These are phyloP conservation scores for Bonia amplexicaulis DNA, from an alignment of 176 grass and related monocot genomes.

Conservation along the genomic window DNA sequence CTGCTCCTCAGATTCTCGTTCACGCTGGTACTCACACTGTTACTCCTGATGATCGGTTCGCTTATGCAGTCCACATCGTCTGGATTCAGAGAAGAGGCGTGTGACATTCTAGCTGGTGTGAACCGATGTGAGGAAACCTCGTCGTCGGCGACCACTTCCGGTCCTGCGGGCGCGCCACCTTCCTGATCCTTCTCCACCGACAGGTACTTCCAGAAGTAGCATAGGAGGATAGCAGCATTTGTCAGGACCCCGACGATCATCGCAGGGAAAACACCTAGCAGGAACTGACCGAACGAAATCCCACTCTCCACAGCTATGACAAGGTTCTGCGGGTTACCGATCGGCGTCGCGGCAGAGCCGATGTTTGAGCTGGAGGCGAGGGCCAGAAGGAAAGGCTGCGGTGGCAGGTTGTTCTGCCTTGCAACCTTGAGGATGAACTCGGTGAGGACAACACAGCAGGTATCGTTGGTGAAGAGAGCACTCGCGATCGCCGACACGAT, in stretches of 20 bases:
- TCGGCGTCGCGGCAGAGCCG: constrained; percentile 64
- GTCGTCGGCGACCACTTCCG: constrained; percentile 47
- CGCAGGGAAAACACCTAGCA: constrained; percentile 51
- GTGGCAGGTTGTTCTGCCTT: constrained; percentile 72
- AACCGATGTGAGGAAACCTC: constrained; percentile 74
- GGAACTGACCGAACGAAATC: constrained; percentile 63
- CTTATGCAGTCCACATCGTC: constrained; percentile 47
- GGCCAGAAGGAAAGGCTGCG: constrained; percentile 60
- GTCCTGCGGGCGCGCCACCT: background rate
- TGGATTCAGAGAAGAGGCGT: constrained; percentile 52
- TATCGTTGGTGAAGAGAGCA: constrained; percentile 75
- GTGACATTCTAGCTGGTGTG: constrained; percentile 85
- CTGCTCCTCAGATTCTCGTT: constrained; percentile 51
- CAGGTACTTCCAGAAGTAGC: constrained; percentile 66
- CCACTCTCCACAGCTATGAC: constrained; percentile 68
- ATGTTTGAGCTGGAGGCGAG: constrained; percentile 74
- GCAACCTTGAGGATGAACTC: constrained; percentile 84
- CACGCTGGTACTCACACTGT: constrained; percentile 2
- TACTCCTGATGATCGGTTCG: constrained; percentile 48
- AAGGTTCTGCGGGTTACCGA: constrained; percentile 81
- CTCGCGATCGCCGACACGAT: constrained; percentile 61
- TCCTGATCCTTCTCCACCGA: constrained; percentile 51
- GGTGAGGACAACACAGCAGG: constrained; percentile 79
- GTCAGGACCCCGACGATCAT: constrained; percentile 60
- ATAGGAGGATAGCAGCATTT: constrained; percentile 63